A percentile compares a stretch with the other conserved stretches of the same genome.
These are phyloP conservation scores for Ophiostoma quercus DNA, from an alignment of 2,329 filamentous ascomycete genomes.

Conservation along the genomic window DNA sequence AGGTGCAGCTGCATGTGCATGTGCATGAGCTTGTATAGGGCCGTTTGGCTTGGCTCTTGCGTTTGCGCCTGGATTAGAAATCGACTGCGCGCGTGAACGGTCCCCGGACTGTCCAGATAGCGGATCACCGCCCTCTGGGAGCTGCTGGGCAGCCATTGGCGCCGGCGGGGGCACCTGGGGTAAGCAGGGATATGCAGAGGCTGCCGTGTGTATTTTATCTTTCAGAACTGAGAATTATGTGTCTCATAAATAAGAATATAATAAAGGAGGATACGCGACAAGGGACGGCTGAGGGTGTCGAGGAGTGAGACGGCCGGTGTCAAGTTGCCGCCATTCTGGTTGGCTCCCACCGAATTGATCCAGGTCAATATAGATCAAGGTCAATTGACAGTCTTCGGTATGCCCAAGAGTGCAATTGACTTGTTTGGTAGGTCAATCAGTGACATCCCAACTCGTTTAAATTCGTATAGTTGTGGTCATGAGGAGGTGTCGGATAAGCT, in stretches of 20 bases:
- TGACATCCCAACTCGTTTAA: not conserved
- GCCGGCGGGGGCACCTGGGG: not conserved
- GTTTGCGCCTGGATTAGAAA: not conserved
- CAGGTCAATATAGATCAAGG: not conserved
- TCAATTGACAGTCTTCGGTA: not conserved
- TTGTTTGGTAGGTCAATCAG: not conserved
- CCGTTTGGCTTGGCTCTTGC: not conserved
- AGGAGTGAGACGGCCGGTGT: not conserved
- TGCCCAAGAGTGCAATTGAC: not conserved
- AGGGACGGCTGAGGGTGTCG: not conserved
- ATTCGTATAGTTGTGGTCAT: not conserved
- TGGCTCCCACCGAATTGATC: not conserved
- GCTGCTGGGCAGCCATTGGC: slow-evolving; percentile 6
- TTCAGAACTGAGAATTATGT: not conserved
- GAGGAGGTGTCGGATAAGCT: not conserved
- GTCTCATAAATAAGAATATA: not conserved
- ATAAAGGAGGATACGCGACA: not conserved
- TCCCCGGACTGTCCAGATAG: not conserved
- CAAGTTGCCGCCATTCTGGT: slow-evolving; percentile 1
- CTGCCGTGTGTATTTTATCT: not conserved
- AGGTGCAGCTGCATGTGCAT: not conserved
- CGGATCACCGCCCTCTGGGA: slow-evolving; percentile 1
- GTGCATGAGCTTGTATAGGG: not conserved
- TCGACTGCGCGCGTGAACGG: not conserved
- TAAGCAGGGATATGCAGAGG: not conserved